Percentiles rank a stretch among this genome's conserved stretches.
Evolutionary conservation across 2,329 filamentous ascomycete species (phyloP).

Genomic region (Aspergillus aculeatinus): DNA sequence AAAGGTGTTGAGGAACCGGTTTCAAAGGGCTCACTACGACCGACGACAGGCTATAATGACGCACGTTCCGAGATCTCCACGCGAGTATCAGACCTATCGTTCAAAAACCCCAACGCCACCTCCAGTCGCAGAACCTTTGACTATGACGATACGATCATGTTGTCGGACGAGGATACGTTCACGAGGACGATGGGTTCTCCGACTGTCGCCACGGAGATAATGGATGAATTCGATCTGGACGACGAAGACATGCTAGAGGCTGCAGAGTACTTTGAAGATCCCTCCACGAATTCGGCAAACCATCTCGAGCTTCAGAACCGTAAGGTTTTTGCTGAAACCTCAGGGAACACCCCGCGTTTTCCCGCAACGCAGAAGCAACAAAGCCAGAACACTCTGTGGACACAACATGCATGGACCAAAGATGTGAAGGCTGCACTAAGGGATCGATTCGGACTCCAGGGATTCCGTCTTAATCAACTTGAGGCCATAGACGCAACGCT

Average conservation of each 20-base stretch:
- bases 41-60: slow-evolving; percentile 1
- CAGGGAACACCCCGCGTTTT: slow-evolving; percentile 36
- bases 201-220: slow-evolving; percentile 17
- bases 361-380: slow-evolving; percentile 34
- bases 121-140: slow-evolving; percentile 12
- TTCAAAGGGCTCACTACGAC: slow-evolving; percentile 5
- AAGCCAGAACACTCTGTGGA: slow-evolving; percentile 46
- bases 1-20: neutral
- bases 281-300: slow-evolving; percentile 16
- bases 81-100: slow-evolving; percentile 1
- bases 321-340: slow-evolving; percentile 43
- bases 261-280: slow-evolving; percentile 38
- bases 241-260: slow-evolving; percentile 49
- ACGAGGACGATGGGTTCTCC: slow-evolving; percentile 46
- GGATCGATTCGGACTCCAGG: slow-evolving; percentile 77
- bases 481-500: slow-evolving; percentile 95
- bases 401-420: slow-evolving; percentile 73
- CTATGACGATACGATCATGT: slow-evolving; percentile 23
- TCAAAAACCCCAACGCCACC: slow-evolving; percentile 6
- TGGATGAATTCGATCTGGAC: slow-evolving; percentile 45
- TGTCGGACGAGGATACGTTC: slow-evolving; percentile 30
- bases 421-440: slow-evolving; percentile 81
- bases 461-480: slow-evolving; percentile 87
- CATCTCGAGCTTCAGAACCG: slow-evolving; percentile 26
- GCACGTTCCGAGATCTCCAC: slow-evolving; percentile 5